These are phyloP conservation scores for Rosa chinensis DNA, from an alignment of 306 rosid genomes.

Conservation along the genomic window DNA sequence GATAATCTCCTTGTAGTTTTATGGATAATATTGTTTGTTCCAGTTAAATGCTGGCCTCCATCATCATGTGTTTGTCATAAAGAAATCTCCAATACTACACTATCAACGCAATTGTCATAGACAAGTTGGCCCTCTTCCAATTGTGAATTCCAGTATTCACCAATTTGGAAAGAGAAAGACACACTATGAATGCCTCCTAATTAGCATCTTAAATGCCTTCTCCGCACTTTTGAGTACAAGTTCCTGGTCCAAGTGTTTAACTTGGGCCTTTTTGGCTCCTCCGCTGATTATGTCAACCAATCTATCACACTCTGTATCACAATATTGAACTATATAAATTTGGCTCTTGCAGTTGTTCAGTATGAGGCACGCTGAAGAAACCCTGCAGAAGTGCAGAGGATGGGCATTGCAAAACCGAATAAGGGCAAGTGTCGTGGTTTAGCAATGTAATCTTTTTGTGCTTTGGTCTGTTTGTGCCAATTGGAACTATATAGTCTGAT, in stretches of 20 bases:
- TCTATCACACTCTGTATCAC: not conserved
- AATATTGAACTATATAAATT: not conserved
- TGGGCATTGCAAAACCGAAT: not conserved
- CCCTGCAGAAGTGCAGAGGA: not conserved
- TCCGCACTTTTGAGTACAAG: not conserved
- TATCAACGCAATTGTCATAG: not conserved
- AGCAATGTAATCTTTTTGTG: not conserved
- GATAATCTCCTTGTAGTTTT: not conserved
- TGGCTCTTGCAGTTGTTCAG: constrained; percentile 13
- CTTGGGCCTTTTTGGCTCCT: not conserved
- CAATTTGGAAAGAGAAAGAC: not conserved
- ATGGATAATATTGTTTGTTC: not conserved
- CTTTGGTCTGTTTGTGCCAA: not conserved
- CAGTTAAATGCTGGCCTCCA: not conserved
- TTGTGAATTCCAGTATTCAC: not conserved
- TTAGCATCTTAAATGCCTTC: not conserved
- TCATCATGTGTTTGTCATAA: not conserved
- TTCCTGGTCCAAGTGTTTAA: not conserved
- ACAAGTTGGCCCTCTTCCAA: not conserved
- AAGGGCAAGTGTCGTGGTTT: not conserved
- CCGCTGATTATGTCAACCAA: not conserved
- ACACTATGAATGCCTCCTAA: not conserved
- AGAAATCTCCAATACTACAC: not conserved
- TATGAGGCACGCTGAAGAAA: constrained; percentile 14
- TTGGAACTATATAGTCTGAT: not conserved